Percentiles rank a stretch among this genome's conserved stretches.
These are phyloP conservation scores for Sarocladium strictum DNA, from an alignment of 2,329 filamentous ascomycete species.

Conservation along the genomic window DNA sequence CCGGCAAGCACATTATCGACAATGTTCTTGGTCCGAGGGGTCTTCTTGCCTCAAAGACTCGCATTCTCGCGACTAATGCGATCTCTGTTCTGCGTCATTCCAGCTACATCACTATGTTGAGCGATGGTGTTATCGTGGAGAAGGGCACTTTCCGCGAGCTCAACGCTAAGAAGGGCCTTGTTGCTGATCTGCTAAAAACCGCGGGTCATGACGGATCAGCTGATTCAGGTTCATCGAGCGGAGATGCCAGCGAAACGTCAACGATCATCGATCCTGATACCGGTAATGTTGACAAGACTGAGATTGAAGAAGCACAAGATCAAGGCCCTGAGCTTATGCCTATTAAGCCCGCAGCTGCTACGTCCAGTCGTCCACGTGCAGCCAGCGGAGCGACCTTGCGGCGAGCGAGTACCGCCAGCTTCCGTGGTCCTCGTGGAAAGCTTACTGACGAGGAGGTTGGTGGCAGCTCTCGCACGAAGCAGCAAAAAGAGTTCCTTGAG, in stretches of 20 bases:
- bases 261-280: constrained; percentile 47
- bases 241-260: constrained; percentile 45
- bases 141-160: constrained; percentile 86
- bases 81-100: constrained; percentile 87
- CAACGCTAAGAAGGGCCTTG: constrained; percentile 87
- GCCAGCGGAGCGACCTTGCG: constrained; percentile 77
- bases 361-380: constrained; percentile 48
- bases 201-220: constrained; percentile 51
- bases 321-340: constrained; percentile 68
- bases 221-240: constrained; percentile 38
- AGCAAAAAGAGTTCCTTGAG: constrained; percentile 81
- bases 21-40: constrained; percentile 85
- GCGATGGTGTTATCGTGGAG: constrained; percentile 78
- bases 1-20: constrained; percentile 90
- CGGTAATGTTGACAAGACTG: constrained; percentile 50
- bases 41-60: constrained; percentile 76
- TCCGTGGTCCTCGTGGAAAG: constrained; percentile 79
- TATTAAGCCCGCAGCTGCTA: constrained; percentile 52
- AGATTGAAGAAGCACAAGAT: constrained; percentile 75
- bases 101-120: constrained; percentile 79
- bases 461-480: constrained; percentile 67
- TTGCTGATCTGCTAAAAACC: constrained; percentile 77
- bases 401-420: constrained; percentile 86
- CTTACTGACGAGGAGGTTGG: constrained; percentile 76
- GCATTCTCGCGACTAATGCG: constrained; percentile 90